Base-by-base conservation (phyloP, 129 eudicot species). In the Mikania micrantha region DNA sequence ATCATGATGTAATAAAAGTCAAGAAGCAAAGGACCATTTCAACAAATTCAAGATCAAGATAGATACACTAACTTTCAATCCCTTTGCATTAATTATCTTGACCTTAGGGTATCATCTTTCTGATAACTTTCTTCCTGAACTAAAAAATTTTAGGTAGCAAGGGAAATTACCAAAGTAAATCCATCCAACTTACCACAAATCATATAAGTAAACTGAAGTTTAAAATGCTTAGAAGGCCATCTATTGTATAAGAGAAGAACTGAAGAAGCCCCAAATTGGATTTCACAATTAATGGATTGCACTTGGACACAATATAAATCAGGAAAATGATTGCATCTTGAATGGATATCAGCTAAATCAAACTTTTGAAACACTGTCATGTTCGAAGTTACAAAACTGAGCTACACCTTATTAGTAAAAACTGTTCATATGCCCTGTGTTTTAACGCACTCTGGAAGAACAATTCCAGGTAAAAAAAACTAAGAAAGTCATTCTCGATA, bases 401-500 rank as follows among this genome's bases (percentile, higher is more conserved):
- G 21, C 62, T 11, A 56, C 62, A 56, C 11, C n/a, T 56, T 70
- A 56, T 39, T 11, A 45, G 40, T 16, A 70, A 8, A 25, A 17
- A 39, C 15, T 38, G 40, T 7, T 54, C 3, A 7, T 12, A 8
- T 49, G n/a, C 73, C 22, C 39, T 52, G 17, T 35, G 13, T 36
- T 9, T 39, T 25, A 5, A 16, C 19, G 3, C 29, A 12, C 27
- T 53, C 31, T 28, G 35, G 8, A 70, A 70, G 9, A 70, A 40
- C 58, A 70, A 1, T 25, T 31, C 12, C 29, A 52, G 34, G 19
- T 73, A 0, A 10, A 15, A 11, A 7, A 20, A 9, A 36, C 10
- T 54, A 19, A 2, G 24, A 73, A 49, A 49, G 27, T 21, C 61
- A 20, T 72, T 72, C 64, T 63, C 63, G 11, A 63, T 36, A 40